Evolutionary conservation across 106 monocot species (phyloP).

Genomic region (Agapanthus africanus): DNA sequence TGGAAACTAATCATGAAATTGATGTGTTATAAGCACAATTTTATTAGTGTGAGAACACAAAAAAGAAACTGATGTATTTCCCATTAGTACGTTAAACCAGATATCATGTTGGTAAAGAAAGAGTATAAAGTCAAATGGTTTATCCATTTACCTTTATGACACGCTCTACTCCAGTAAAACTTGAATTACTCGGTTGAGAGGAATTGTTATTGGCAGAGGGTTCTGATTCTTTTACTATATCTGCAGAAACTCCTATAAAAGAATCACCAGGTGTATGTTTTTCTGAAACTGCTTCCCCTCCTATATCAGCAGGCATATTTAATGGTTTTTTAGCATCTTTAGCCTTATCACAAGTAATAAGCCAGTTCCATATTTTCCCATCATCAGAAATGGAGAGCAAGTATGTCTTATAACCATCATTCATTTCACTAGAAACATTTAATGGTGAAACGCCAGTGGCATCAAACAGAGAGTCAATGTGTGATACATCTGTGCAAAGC

Average conservation of each 20-base stretch:
- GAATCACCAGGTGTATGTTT: conserved; percentile 18
- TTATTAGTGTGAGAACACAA: not conserved
- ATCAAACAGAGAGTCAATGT: conserved; percentile 6
- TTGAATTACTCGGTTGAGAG: not conserved
- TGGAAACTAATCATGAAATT: not conserved
- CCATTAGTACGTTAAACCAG: not conserved
- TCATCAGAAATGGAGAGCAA: conserved; percentile 88
- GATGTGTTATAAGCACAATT: not conserved
- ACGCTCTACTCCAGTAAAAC: conserved; percentile 13
- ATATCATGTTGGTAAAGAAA: not conserved
- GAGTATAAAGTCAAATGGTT: not conserved
- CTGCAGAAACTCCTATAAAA: conserved; percentile 10
- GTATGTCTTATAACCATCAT: conserved; percentile 28
- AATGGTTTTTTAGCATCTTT: conserved; percentile 10
- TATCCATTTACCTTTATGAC: conserved; percentile 41
- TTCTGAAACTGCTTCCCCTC: conserved; percentile 15
- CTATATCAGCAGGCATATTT: conserved; percentile 16
- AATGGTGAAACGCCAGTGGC: conserved; percentile 8
- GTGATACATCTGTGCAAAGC: conserved; percentile 27
- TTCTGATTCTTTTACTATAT: conserved; percentile 24
- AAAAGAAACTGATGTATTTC: not conserved
- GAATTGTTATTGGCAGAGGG: not conserved
- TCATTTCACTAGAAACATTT: conserved; percentile 9
- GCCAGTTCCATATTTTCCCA: conserved; percentile 95
- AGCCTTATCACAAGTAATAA: conserved; percentile 43